Percentiles rank a stretch among this genome's conserved stretches.
phyloP scores from a whole-genome alignment of 1,139 yeast genomes.

The Entelexis sorbosivorans region DNA sequence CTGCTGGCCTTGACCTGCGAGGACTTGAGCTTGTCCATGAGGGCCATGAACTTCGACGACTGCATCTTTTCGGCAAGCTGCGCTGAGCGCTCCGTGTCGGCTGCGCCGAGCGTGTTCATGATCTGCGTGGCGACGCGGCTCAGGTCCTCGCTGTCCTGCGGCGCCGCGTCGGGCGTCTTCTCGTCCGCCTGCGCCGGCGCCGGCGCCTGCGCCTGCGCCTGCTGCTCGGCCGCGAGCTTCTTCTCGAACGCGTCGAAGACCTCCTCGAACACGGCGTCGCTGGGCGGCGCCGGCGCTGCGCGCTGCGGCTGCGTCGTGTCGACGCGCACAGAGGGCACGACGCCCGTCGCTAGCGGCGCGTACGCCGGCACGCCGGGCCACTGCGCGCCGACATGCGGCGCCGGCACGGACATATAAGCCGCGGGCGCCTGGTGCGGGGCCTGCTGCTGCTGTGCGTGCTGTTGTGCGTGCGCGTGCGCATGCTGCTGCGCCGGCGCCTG shows the following conservation, averaged over 20 bases:
- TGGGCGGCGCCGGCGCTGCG: neutral
- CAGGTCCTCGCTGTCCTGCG: slow-evolving; percentile 24
- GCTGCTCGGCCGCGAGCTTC: slow-evolving; percentile 11
- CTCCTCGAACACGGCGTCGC: slow-evolving; percentile 14
- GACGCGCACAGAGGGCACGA: neutral
- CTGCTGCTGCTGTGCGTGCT: neutral
- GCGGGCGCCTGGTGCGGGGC: neutral
- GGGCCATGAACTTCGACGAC: slow-evolving; percentile 32
- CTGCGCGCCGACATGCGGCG: neutral
- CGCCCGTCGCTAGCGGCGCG: neutral
- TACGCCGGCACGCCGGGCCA: neutral
- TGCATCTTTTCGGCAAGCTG: slow-evolving; percentile 29
- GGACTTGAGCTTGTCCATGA: slow-evolving; percentile 33
- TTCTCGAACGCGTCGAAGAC: slow-evolving; percentile 20
- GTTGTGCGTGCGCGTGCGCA: neutral
- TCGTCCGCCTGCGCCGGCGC: slow-evolving; percentile 2
- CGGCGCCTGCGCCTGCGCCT: slow-evolving; percentile 1
- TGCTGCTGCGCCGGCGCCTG: neutral
- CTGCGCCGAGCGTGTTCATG: slow-evolving; percentile 24
- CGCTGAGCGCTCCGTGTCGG: slow-evolving; percentile 16
- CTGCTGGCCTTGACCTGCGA: slow-evolving; percentile 29
- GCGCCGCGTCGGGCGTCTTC: slow-evolving; percentile 1
- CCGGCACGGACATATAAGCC: neutral
- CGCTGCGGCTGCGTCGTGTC: neutral
- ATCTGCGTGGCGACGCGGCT: slow-evolving; percentile 29